Percentiles rank a stretch among this genome's conserved stretches.
phyloP scores from a whole-genome alignment of 331 rosid species.

The Phaseolus coccineus region DNA sequence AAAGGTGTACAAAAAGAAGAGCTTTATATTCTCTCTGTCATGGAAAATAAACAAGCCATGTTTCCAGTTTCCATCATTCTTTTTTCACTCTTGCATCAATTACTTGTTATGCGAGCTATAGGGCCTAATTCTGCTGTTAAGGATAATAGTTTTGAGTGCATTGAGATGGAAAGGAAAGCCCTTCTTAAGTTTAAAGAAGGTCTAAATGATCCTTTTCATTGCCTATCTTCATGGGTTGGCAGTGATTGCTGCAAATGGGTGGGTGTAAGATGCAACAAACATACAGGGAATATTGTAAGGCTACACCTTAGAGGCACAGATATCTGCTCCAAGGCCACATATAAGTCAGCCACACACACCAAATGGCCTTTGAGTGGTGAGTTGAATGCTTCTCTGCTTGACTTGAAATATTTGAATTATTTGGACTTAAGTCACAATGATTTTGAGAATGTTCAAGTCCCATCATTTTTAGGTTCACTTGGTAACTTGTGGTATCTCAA shows the following conservation, averaged over 20 bases:
- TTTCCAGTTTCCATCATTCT: not conserved
- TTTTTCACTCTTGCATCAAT: not conserved
- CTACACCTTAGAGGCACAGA: not conserved
- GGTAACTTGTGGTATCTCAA: not conserved
- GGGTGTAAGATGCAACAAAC: not conserved
- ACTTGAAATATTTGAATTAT: conserved; percentile 2
- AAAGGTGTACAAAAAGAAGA: not conserved
- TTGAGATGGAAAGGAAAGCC: not conserved
- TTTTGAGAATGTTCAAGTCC: conserved; percentile 3
- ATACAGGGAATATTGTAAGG: not conserved
- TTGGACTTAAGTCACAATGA: not conserved
- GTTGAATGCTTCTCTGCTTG: conserved; percentile 4
- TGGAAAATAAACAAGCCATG: not conserved
- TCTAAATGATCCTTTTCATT: not conserved
- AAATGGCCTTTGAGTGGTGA: conserved; percentile 1
- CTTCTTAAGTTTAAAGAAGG: not conserved
- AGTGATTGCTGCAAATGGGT: not conserved
- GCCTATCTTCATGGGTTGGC: not conserved
- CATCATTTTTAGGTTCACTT: conserved; percentile 10
- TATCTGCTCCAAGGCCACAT: not conserved
- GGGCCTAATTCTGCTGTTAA: not conserved
- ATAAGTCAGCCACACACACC: not conserved
- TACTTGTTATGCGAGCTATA: not conserved
- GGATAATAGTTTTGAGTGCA: not conserved
- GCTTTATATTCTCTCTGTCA: not conserved